Evolutionary conservation across 805 yeast genomes (phyloP).

Genomic region (Candida nitratophila): DNA sequence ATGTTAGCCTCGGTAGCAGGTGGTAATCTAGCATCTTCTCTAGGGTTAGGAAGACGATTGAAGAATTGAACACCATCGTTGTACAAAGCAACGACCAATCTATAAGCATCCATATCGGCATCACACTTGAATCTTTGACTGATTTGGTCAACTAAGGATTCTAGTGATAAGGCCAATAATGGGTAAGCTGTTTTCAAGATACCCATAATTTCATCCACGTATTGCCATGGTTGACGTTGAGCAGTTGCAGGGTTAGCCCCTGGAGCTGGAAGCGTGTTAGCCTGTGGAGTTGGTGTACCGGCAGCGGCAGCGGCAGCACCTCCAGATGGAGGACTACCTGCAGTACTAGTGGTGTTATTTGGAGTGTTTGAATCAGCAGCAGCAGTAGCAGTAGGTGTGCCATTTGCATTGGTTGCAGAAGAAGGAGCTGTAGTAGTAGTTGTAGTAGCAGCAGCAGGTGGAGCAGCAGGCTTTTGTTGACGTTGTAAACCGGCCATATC

Average conservation of each 20-base stretch:
- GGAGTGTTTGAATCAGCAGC: conserved; percentile 1
- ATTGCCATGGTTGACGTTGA: conserved; percentile 79
- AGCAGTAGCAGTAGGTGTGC: conserved; percentile 4
- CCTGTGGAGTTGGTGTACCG: conserved; percentile 3
- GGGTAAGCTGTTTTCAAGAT: conserved; percentile 96
- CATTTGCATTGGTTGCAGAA: no score
- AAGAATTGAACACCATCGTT: conserved; percentile 91
- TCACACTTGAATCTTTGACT: conserved; percentile 88
- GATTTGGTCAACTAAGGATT: conserved; percentile 92
- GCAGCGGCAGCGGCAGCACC: conserved; percentile 1
- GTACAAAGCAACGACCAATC: conserved; percentile 84
- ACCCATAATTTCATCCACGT: conserved; percentile 87
- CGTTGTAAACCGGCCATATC: conserved; percentile 84
- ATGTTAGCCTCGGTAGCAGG: conserved; percentile 87
- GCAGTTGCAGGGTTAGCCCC: conserved; percentile 4
- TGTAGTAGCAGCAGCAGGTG: conserved; percentile 1
- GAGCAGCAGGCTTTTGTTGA: conserved; percentile 30
- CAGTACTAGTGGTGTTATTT: background rate
- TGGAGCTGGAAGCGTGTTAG: conserved; percentile 3
- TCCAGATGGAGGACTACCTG: conserved; percentile 1
- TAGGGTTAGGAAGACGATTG: conserved; percentile 79
- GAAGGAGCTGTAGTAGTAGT: conserved; percentile 2
- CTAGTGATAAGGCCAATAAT: conserved; percentile 81
- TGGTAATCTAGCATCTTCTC: conserved; percentile 83
- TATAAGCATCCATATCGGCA: conserved; percentile 93